Conservation (phyloP, 495 filamentous ascomycete genomes). For the Aspergillus incahuasiensis region DNA sequence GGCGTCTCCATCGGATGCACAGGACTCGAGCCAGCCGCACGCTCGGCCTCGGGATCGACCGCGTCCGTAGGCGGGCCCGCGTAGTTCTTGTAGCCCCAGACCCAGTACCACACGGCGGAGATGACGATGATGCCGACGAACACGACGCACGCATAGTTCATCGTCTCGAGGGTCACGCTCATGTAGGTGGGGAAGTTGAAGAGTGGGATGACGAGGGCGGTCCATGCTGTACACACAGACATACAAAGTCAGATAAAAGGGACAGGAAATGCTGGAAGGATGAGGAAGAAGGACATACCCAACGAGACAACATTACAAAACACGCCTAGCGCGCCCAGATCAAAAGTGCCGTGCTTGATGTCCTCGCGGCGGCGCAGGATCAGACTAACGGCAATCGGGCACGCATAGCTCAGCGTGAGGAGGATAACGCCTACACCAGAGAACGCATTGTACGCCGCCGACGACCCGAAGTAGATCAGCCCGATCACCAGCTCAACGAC, state of each 20-base stretch:
- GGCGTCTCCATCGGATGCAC: too few species aligned
- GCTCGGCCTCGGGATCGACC: conserved; percentile 1
- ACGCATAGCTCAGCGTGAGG: conserved; percentile 57
- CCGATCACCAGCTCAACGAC: conserved; percentile 53
- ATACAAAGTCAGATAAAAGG: not conserved
- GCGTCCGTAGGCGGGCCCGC: conserved; percentile 21
- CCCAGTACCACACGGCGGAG: conserved; percentile 53
- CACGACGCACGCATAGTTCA: conserved; percentile 56
- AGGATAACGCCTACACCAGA: conserved; percentile 64
- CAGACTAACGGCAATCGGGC: conserved; percentile 57
- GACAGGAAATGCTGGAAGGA: not conserved
- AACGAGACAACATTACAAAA: conserved; percentile 48
- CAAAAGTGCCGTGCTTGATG: conserved; percentile 43
- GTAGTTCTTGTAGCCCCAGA: conserved; percentile 49
- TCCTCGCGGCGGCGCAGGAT: conserved; percentile 40
- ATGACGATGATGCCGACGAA: conserved; percentile 53
- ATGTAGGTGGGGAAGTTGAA: conserved; percentile 39
- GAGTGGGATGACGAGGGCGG: conserved; percentile 49
- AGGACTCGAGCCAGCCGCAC: not conserved
- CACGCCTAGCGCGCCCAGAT: conserved; percentile 47
- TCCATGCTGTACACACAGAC: too few species aligned
- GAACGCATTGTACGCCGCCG: conserved; percentile 62
- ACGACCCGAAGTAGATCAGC: conserved; percentile 58
- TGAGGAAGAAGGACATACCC: not conserved
- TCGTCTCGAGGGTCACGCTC: conserved; percentile 32